These are phyloP conservation scores for Chlorella sp. DNA, from an alignment of 139 green algal genomes.

Conservation along the genomic window DNA sequence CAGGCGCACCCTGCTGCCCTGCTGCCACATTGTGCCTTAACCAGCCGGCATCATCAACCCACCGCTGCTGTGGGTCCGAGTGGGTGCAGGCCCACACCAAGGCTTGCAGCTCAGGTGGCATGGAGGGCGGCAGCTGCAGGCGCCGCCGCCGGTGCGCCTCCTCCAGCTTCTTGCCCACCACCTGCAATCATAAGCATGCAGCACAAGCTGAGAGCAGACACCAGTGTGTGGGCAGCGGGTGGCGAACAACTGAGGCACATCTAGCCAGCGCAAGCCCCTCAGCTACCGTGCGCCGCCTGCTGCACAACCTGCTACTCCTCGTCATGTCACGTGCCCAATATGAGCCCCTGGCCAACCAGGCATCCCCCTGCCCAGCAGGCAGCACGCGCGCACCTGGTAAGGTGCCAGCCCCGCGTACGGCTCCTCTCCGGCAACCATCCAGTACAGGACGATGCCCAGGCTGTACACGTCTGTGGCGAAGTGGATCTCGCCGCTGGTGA, in stretches of 20 bases:
- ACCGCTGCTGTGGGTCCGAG: constrained; percentile 6
- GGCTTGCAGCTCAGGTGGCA: not conserved
- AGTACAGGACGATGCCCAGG: constrained; percentile 18
- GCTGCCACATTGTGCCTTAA: no score
- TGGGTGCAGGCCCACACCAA: constrained; percentile 24
- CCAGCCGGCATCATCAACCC: not conserved
- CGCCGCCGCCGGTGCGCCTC: not conserved
- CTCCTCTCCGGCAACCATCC: not conserved
- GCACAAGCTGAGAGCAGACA: not conserved
- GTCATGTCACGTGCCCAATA: no score
- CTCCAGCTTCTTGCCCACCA: constrained; percentile 25
- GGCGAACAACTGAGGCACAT: no score
- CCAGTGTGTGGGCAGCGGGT: not conserved
- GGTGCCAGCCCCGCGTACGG: constrained; percentile 6
- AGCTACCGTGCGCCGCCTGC: no score
- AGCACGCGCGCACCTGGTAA: not conserved
- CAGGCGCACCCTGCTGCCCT: no score
- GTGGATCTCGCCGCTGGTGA: not conserved
- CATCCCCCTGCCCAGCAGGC: no score
- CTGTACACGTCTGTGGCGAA: not conserved
- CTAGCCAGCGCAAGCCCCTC: no score
- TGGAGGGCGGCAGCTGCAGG: not conserved
- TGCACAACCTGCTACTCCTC: no score
- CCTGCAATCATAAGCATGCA: not conserved
- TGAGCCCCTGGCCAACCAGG: no score